Evolutionary conservation across 129 eudicot genomes (phyloP).

Genomic region (Tagetes erecta): DNA sequence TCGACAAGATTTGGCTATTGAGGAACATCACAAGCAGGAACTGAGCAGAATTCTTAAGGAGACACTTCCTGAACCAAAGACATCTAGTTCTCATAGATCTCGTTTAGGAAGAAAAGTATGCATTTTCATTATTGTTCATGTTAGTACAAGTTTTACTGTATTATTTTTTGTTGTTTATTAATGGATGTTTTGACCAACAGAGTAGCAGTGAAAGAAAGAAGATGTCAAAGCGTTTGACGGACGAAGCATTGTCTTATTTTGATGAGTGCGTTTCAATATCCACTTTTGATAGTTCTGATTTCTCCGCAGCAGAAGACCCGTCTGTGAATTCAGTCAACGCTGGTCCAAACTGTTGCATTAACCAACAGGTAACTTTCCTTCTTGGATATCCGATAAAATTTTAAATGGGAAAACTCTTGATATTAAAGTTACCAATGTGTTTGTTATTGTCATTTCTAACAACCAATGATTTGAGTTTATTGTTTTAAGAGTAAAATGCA

Average conservation of each 20-base stretch:
- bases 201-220: slow-evolving; percentile 79
- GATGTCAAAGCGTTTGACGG: slow-evolving; percentile 83
- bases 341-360: slow-evolving; percentile 32
- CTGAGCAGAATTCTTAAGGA: slow-evolving; percentile 76
- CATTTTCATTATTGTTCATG: slow-evolving; percentile 4
- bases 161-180: neutral
- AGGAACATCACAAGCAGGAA: slow-evolving; percentile 82
- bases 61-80: slow-evolving; percentile 73
- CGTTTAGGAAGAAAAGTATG: slow-evolving; percentile 77
- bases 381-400: neutral
- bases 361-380: slow-evolving; percentile 50
- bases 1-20: slow-evolving; percentile 81
- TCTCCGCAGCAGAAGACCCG: slow-evolving; percentile 92
- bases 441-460: neutral
- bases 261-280: slow-evolving; percentile 97
- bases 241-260: slow-evolving; percentile 94
- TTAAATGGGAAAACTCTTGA: neutral
- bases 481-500: no score
- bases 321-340: slow-evolving; percentile 36
- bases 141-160: neutral
- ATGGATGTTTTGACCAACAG: slow-evolving; percentile 40
- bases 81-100: slow-evolving; percentile 52
- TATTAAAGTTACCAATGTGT: neutral
- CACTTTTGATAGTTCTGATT: slow-evolving; percentile 94
- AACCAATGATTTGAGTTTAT: neutral